Evolutionary conservation across 768 basidiomycete species (phyloP), one percentile per base, ranked within the genome.

Genomic region (Nevesoporus exiguus): DNA sequence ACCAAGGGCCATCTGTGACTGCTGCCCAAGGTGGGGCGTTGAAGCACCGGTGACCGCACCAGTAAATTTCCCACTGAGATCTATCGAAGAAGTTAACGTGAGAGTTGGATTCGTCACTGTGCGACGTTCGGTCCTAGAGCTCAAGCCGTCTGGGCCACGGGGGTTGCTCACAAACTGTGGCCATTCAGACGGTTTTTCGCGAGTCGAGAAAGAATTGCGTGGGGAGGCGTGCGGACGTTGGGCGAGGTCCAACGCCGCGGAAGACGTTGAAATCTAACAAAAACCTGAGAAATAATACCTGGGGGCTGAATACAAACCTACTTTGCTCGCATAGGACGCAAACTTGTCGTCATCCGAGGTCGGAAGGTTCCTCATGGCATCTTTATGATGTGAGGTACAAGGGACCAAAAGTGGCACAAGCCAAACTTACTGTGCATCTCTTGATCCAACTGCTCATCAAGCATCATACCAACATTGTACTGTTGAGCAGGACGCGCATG

Each of bases 281-380:
- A 47, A 31, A 8, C 0, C 3, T 61, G 8, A 60, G 58, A 49
- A 52, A 50, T 11, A 15, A 17, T 30, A 34, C 47, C 47, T 37
- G 17, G 53, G 15, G n/a, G 49, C 51, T 13, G 40, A 55, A 49
- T 21, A 11, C 1, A 39, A 58, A 53, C 52, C 76, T 61, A 88
- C 90, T 80, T 86, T 88, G 68, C 72, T 80, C 22, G 80, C 70
- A 63, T 82, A 89, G 37, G 80, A 74, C 57, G 77, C 74, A 71
- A 80, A 93, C 75, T 93, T 93, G 76, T 93, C 93, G 65, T 94
- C 88, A 63, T 93, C 92, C 25, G 85, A 92, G 17, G 88, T 93
- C 29, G 88, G 92, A 47, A 90, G 78, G 64, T 93, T 83, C 71
- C 84, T 83, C 82, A 94, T 93, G 9, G 93, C 90, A 71, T 92